phyloP scores from a whole-genome alignment of 164 flowering plant species.

The Aristolochia californica region DNA sequence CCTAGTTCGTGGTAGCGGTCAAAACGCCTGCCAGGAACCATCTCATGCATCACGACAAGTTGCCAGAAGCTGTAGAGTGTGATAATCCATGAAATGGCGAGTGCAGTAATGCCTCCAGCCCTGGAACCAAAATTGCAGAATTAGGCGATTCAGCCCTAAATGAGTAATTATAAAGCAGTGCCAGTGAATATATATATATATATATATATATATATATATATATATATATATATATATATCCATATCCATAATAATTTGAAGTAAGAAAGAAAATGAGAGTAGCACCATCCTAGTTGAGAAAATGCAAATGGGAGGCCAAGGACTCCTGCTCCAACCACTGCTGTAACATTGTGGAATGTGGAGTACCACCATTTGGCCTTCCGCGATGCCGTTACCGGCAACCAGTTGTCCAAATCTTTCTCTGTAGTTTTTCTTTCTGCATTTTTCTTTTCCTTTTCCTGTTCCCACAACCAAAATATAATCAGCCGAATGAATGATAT shows the following conservation, averaged over 20 bases:
- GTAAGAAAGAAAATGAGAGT: too few species aligned
- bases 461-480: too few species aligned
- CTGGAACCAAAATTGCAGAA: neutral
- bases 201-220: too few species aligned
- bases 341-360: slow-evolving; percentile 60
- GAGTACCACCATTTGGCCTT: slow-evolving; percentile 61
- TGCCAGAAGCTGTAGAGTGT: slow-evolving; percentile 29
- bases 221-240: too few species aligned
- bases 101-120: slow-evolving; percentile 6
- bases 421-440: slow-evolving; percentile 6
- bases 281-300: slow-evolving; percentile 63
- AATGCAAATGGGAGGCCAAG: slow-evolving; percentile 54
- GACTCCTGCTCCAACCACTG: slow-evolving; percentile 68
- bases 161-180: too few species aligned
- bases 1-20: slow-evolving; percentile 30
- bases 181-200: neutral
- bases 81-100: slow-evolving; percentile 19
- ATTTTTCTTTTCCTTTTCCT: neutral
- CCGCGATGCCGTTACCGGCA: slow-evolving; percentile 43
- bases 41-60: slow-evolving; percentile 28
- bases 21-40: slow-evolving; percentile 25
- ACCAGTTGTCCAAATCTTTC: slow-evolving; percentile 41
- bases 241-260: too few species aligned
- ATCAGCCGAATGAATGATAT: too few species aligned
- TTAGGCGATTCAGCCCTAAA: neutral